Base-by-base conservation (phyloP, 352 stramenopile genomes). In the Globisporangium lucens region DNA sequence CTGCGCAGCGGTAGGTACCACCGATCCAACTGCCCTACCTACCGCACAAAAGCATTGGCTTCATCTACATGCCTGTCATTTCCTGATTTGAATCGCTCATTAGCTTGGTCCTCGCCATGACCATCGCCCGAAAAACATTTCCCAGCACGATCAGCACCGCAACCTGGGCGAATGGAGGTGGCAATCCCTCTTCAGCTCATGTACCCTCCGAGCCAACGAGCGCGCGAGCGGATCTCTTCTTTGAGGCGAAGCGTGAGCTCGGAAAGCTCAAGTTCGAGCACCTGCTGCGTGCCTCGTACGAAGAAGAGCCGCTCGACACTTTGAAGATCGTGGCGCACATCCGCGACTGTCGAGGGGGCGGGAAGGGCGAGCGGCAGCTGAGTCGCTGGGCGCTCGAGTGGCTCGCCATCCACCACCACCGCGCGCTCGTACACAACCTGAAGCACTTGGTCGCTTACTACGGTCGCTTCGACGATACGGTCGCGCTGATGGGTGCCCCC, bases 261-360 rank as follows among this genome's bases (percentile, higher is more conserved):
- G 66, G 68, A 22, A 63, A 77, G 27, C 33, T 49, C 4, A 72
- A 61, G 4, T 71, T 84, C 53, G 30, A 66, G 7, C 3, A 63
- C 10, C 64, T 87, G 9, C 56, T 87, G 49, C 61, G 68, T 5
- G 70, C 74, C 2, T 83, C 79, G 41, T 85, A 77, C 66, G 61
- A 55, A 5, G 73, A 87, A 57, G 68, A 85, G 52, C 47, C 79
- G 20, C 67, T 85, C 30, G 75, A 85, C 66, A 87, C 77, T 49
- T 73, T 87, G 61, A 87, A 83, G 73, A 57, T 87, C 27, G 59
- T 83, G 2, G 79, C 79, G 27, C 79, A 85, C 70, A 56, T 85
- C 5, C 76, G 79, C 13, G 79, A 85, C 69, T 76, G 71, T 46
- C 77, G 79, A 35, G 71, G 79, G 30, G 71, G 71, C 24, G 79